A percentile compares a stretch with the other conserved stretches of the same genome.
These are phyloP conservation scores for Solanum hybrid DNA, from an alignment of 305 asterid species.

Conservation along the genomic window DNA sequence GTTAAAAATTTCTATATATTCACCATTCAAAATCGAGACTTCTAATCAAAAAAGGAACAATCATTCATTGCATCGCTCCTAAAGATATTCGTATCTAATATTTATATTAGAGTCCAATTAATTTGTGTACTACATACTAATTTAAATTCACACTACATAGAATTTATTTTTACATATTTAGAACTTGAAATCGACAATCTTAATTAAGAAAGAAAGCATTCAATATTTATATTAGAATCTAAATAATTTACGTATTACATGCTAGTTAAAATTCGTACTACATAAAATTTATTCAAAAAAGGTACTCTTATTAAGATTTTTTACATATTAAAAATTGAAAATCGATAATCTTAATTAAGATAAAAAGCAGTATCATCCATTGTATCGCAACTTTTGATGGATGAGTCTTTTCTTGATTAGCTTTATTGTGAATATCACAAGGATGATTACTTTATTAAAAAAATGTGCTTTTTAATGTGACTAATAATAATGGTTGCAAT, in stretches of 20 bases:
- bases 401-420: neutral
- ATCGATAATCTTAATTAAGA: neutral
- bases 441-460: neutral
- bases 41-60: neutral
- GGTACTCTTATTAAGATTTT: neutral
- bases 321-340: neutral
- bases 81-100: neutral
- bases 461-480: neutral
- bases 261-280: too few species aligned
- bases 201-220: neutral
- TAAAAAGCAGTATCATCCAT: neutral
- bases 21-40: neutral
- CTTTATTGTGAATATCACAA: neutral
- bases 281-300: too few species aligned
- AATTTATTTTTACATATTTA: neutral
- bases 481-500: neutral
- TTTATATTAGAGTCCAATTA: neutral
- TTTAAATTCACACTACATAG: neutral
- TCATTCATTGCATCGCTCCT: neutral
- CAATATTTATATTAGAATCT: neutral
- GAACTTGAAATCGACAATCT: neutral
- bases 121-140: too few species aligned
- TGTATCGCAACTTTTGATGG: neutral
- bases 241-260: neutral
- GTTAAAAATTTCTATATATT: neutral